Conservation (phyloP, 2,329 filamentous ascomycete species). For the Colletotrichum lupini region DNA sequence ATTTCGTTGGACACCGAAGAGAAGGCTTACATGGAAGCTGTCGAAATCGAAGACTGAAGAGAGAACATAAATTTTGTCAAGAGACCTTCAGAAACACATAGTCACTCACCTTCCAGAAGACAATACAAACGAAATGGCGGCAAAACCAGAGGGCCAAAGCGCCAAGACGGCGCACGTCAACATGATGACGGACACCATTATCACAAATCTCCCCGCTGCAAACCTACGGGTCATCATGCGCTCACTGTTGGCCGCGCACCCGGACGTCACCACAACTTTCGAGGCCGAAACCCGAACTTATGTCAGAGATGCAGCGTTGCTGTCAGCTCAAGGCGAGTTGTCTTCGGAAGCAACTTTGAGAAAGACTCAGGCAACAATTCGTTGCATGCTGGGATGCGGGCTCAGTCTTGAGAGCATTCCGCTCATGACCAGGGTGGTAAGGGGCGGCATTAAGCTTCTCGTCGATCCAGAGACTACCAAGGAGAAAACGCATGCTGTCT, state of each 20-base stretch:
- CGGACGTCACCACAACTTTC: conserved; percentile 45
- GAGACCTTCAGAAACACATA: background rate
- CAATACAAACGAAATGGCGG: background rate
- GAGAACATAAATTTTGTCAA: background rate
- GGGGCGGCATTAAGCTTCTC: conserved; percentile 16
- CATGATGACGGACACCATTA: conserved; percentile 58
- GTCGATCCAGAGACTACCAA: background rate
- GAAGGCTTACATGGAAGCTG: background rate
- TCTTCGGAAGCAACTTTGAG: conserved; percentile 1
- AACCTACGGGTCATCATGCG: conserved; percentile 51
- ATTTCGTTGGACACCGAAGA: background rate
- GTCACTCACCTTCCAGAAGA: background rate
- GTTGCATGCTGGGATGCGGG: conserved; percentile 42
- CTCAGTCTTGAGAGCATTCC: conserved; percentile 37
- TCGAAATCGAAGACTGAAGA: too few relatives aligned
- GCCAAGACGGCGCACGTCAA: conserved; percentile 53
- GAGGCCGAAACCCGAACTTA: conserved; percentile 44
- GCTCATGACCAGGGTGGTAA: conserved; percentile 31
- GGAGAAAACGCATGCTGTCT: background rate
- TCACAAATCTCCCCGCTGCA: conserved; percentile 53
- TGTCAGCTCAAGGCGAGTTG: background rate
- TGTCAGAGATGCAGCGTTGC: conserved; percentile 37
- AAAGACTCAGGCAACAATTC: conserved; percentile 36
- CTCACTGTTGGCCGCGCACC: conserved; percentile 38
- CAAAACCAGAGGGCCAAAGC: conserved; percentile 1